Base-by-base conservation (phyloP, 139 green algal species). In the Helicosporidium sp. region DNA sequence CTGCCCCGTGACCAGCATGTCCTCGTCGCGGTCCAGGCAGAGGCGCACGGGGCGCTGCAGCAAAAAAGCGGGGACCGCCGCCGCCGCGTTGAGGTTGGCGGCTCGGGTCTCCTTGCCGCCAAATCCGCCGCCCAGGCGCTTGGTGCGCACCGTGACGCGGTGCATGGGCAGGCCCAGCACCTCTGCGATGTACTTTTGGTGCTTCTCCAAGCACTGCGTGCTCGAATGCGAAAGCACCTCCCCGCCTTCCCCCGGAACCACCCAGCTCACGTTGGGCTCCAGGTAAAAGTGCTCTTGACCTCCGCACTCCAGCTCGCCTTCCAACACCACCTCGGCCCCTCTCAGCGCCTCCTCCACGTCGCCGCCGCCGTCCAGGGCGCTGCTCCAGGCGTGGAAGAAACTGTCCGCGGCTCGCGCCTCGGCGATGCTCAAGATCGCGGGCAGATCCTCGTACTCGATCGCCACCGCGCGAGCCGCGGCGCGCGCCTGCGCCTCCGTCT, bases 201-300 rank as follows among this genome's bases (percentile, higher is more conserved):
- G 80, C 48, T 93, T 82, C 25, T 70, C 61, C 13, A 72, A 75
- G 15, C 75, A 78, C 68, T 93, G 77, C 0, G 85, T 91, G 40
- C 72, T 87, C 36, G 72, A 72, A 44, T 71, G 66, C 33, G 75
- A 64, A 0, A 70, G 40, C 19, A 85, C 72, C 64, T 97, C 87
- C 46, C 80, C 74, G 39, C 74, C 70, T 49, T 97, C 88, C 20
- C 52, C 54, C 1, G 81, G 80, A 10, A 89, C 63, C n/a, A 92
- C 78, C 4, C 85, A 36, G 55, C 50, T 73, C 29, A 49, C 56
- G 23, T 92, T 73, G 17, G 88, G 78, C 64, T 97, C 87, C 56
- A 97, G 62, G 69, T 97, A 97, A 35, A 97, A 97, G 74, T 97
- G 87, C 71, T 95, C 83, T 33, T 86, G 77, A 25, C 80, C 87